These are phyloP conservation scores for Colletotrichum acutatum DNA, from an alignment of 2,329 filamentous ascomycete species.

Conservation along the genomic window DNA sequence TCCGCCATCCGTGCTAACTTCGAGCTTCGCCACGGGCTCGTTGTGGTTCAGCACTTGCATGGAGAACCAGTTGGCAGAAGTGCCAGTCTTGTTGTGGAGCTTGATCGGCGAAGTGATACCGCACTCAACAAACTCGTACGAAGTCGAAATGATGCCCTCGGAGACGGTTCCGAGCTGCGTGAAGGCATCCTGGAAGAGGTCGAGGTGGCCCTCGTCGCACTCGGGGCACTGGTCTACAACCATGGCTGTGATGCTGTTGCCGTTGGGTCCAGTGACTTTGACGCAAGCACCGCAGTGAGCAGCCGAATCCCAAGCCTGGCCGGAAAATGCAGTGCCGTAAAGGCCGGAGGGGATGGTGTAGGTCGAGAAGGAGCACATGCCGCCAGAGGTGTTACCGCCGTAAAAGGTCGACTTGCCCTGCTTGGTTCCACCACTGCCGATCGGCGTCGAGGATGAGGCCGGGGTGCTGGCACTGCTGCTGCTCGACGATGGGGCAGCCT, in stretches of 20 bases:
- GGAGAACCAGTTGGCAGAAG: slow-evolving; percentile 53
- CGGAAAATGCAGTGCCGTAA: slow-evolving; percentile 71
- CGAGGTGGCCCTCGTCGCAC: slow-evolving; percentile 53
- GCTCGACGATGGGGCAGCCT: not conserved
- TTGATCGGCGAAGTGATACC: slow-evolving; percentile 53
- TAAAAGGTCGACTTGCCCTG: slow-evolving; percentile 62
- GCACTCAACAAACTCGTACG: slow-evolving; percentile 51
- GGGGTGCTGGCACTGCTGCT: slow-evolving; percentile 14
- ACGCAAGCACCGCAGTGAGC: slow-evolving; percentile 72
- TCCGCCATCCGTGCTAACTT: slow-evolving; percentile 71
- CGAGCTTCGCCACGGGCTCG: slow-evolving; percentile 63
- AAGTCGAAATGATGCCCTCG: slow-evolving; percentile 48
- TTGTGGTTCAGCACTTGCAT: slow-evolving; percentile 73
- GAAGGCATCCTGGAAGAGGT: slow-evolving; percentile 58
- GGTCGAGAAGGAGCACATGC: slow-evolving; percentile 71
- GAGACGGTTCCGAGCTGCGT: slow-evolving; percentile 48
- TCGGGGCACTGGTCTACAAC: slow-evolving; percentile 59
- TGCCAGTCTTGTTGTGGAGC: slow-evolving; percentile 58
- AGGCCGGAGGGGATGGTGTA: slow-evolving; percentile 70
- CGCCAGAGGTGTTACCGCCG: slow-evolving; percentile 66
- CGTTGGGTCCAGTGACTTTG: slow-evolving; percentile 65
- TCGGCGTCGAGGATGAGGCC: slow-evolving; percentile 3
- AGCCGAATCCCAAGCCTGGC: slow-evolving; percentile 65
- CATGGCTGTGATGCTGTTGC: slow-evolving; percentile 72
- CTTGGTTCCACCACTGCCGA: slow-evolving; percentile 6